phyloP scores from a whole-genome alignment of 176 grass and related monocot genomes.

The Carex parvula region DNA sequence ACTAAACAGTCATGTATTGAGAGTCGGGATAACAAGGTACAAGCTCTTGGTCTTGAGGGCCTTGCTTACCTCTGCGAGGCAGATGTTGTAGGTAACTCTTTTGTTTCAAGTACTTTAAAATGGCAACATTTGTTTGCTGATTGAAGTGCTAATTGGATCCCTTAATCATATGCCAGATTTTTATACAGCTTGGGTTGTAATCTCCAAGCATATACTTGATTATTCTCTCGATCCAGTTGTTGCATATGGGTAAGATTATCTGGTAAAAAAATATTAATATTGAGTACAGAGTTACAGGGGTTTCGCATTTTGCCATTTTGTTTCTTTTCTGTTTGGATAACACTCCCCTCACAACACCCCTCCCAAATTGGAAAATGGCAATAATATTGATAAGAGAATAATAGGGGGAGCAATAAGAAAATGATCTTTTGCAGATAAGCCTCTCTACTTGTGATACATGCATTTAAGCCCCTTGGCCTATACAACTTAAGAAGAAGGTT shows the following conservation, averaged over 20 bases:
- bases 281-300: not conserved
- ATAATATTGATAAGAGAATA: slow-evolving; percentile 1
- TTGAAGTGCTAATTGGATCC: slow-evolving; percentile 21
- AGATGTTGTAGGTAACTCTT: slow-evolving; percentile 72
- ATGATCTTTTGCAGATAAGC: not conserved
- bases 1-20: slow-evolving; percentile 70
- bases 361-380: not conserved
- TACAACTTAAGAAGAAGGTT: not conserved
- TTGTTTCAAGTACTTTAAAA: slow-evolving; percentile 13
- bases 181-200: slow-evolving; percentile 84
- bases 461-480: not conserved
- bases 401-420: not conserved
- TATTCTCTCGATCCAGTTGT: slow-evolving; percentile 55
- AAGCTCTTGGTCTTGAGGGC: slow-evolving; percentile 86
- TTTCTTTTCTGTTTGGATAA: not conserved
- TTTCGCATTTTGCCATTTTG: not conserved
- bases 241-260: slow-evolving; percentile 59
- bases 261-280: slow-evolving; percentile 1
- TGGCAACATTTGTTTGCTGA: slow-evolving; percentile 15
- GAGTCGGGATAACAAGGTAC: slow-evolving; percentile 57
- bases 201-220: slow-evolving; percentile 73
- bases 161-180: slow-evolving; percentile 59
- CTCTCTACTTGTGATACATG: not conserved
- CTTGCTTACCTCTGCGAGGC: slow-evolving; percentile 84
- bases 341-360: not conserved